Base-by-base conservation (phyloP, 2,329 filamentous ascomycete species). In the Didymella arachidicola region DNA sequence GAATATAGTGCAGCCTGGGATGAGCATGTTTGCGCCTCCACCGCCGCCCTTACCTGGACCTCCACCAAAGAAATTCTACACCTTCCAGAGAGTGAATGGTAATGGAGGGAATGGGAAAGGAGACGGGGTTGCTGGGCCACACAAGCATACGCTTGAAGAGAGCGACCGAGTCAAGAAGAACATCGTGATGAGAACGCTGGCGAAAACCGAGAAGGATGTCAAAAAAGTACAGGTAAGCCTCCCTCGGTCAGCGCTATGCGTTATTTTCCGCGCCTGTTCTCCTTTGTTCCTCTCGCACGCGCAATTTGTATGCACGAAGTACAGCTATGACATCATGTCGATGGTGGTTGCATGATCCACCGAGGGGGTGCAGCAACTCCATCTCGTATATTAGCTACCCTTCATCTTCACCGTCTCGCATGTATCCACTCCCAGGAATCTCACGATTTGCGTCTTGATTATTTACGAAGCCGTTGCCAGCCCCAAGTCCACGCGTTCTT, bases 101-200 rank as follows among this genome's bases (percentile, higher is more conserved):
- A 92, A 90, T 68, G 89, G 88, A 1, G 87, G 84, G 0, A 91
- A 91, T 70, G 89, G 88, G 2, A 90, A 90, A 73, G 84, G 85
- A 22, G 89, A 91, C 64, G 88, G 87, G 7, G 83, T 89, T 43
- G 83, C 86, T 19, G 89, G 89, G 8, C 87, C 87, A n/a, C 91
- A 94, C 73, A 89, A 89, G 66, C 91, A 93, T 74, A 84, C 84
- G 0, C 77, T 94, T 7, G 86, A 86, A 53, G 89, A 89, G 67
- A 93, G 89, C 68, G 91, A 93, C 71, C 85, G 87, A 61, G 89
- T 93, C 34, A 93, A 93, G 79, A 93, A 91, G 80, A 93, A 90
- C 62, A 92, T 87, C 63, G 88, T 93, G 6, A 83, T 90, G 72
- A 81, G 91, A 64, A 85, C 83, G 74, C 69, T 90, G 53, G 78